These are phyloP conservation scores for Claviceps sp. DNA, from an alignment of 2,329 filamentous ascomycete genomes.

Conservation along the genomic window DNA sequence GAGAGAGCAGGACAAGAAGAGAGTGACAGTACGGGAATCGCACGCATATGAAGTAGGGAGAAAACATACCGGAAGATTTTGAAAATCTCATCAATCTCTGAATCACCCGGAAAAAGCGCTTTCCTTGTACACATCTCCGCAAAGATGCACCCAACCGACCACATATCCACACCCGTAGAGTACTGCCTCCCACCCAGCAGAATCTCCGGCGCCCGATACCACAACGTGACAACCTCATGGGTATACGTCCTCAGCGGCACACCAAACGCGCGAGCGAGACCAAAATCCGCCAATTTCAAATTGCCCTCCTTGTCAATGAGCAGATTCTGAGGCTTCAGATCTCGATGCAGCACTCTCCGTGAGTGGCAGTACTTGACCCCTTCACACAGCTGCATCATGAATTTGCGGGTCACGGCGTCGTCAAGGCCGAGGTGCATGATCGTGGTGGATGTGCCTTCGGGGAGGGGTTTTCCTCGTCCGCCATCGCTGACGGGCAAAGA, in stretches of 20 bases:
- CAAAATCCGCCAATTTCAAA: conserved; percentile 82
- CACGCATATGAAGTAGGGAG: not conserved
- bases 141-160: conserved; percentile 89
- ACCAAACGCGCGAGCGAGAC: conserved; percentile 78
- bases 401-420: conserved; percentile 76
- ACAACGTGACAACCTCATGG: conserved; percentile 87
- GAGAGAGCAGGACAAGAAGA: not conserved
- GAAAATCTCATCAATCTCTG: conserved; percentile 39
- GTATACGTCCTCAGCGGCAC: conserved; percentile 86
- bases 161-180: conserved; percentile 91
- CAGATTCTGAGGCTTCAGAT: conserved; percentile 83
- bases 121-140: conserved; percentile 94
- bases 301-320: conserved; percentile 79
- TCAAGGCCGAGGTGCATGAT: conserved; percentile 59
- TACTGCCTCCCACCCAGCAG: conserved; percentile 83
- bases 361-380: conserved; percentile 82
- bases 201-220: conserved; percentile 87
- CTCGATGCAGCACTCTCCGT: conserved; percentile 74
- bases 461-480: conserved; percentile 71
- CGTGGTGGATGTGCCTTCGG: conserved; percentile 56
- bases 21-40: too few relatives aligned
- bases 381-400: conserved; percentile 78
- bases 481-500: conserved; percentile 72
- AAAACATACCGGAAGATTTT: conserved; percentile 54
- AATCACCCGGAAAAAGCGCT: conserved; percentile 83